Conservation (phyloP, 257 asterid genomes). For the Orobanche coerulescens region DNA sequence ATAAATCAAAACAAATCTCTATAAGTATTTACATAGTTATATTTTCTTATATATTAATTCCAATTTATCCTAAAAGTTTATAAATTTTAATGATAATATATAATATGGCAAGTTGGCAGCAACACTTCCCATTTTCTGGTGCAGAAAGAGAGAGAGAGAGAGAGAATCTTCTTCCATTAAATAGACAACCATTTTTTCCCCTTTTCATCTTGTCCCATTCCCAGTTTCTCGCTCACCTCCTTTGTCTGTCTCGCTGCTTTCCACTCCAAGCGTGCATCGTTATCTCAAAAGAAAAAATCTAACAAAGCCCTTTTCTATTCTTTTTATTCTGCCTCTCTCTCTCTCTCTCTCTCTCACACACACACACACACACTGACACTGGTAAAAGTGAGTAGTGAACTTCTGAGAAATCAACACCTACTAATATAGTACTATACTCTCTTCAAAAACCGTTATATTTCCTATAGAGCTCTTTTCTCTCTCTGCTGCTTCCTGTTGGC, state of each 20-base stretch:
- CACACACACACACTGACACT: constrained; percentile 16
- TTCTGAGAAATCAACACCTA: constrained; percentile 17
- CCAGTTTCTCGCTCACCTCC: not conserved
- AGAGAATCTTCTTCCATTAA: constrained; percentile 22
- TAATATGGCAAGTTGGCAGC: not conserved
- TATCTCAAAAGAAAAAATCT: not conserved
- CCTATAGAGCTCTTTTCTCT: not conserved
- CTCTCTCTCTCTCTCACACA: constrained; percentile 16
- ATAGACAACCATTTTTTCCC: constrained; percentile 9
- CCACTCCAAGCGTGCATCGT: constrained; percentile 1
- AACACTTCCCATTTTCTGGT: not conserved
- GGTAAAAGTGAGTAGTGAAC: constrained; percentile 7
- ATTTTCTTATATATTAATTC: too few relatives aligned
- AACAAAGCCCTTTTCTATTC: not conserved
- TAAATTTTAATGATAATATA: not conserved
- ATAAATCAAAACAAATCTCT: too few relatives aligned
- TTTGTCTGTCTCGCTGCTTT: not conserved
- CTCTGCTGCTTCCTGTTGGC: not conserved
- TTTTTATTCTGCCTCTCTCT: not conserved
- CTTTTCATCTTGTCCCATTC: constrained; percentile 23
- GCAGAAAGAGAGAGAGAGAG: too few relatives aligned
- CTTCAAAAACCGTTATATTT: constrained; percentile 32
- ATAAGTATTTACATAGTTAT: too few relatives aligned
- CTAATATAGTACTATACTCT: too few relatives aligned
- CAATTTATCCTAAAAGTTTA: too few relatives aligned